A percentile compares a stretch with the other conserved stretches of the same genome.
Evolutionary conservation across 1,284 basidiomycete species (phyloP).

Genomic region (Testicularia cyperi): DNA sequence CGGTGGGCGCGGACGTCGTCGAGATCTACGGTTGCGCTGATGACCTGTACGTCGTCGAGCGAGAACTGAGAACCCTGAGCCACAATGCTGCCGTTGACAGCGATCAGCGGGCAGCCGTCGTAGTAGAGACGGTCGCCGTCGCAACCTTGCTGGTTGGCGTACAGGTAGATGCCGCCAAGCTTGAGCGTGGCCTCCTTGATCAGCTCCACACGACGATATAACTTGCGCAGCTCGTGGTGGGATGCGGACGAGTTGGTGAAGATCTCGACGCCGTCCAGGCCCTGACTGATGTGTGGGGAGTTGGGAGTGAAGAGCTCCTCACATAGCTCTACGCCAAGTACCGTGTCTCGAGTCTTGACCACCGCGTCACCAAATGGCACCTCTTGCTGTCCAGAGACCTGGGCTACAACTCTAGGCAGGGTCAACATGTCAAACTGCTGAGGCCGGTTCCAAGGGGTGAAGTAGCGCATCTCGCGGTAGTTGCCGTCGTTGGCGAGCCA

Average conservation of each 20-base stretch:
- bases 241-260: constrained; percentile 97
- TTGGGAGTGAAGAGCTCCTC: constrained; percentile 96
- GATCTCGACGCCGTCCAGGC: constrained; percentile 95
- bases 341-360: constrained; percentile 87
- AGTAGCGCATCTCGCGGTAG: constrained; percentile 92
- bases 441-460: constrained; percentile 91
- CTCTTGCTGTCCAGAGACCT: constrained; percentile 86
- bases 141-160: constrained; percentile 98
- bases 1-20: constrained; percentile 89
- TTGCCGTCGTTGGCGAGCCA: constrained; percentile 99
- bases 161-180: constrained; percentile 94
- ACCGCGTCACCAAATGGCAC: constrained; percentile 96
- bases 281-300: constrained; percentile 94
- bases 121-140: constrained; percentile 97
- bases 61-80: constrained; percentile 97
- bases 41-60: constrained; percentile 89
- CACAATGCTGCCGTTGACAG: constrained; percentile 85
- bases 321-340: constrained; percentile 92
- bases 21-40: constrained; percentile 90
- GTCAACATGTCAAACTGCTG: constrained; percentile 84
- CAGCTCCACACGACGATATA: constrained; percentile 84
- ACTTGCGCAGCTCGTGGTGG: constrained; percentile 94
- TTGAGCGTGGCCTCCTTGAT: constrained; percentile 97
- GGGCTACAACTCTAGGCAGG: constrained; percentile 80
- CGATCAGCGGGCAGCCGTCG: constrained; percentile 94